These are phyloP conservation scores for Microdochium bolleyi DNA, from an alignment of 2,329 filamentous ascomycete genomes.

Conservation along the genomic window DNA sequence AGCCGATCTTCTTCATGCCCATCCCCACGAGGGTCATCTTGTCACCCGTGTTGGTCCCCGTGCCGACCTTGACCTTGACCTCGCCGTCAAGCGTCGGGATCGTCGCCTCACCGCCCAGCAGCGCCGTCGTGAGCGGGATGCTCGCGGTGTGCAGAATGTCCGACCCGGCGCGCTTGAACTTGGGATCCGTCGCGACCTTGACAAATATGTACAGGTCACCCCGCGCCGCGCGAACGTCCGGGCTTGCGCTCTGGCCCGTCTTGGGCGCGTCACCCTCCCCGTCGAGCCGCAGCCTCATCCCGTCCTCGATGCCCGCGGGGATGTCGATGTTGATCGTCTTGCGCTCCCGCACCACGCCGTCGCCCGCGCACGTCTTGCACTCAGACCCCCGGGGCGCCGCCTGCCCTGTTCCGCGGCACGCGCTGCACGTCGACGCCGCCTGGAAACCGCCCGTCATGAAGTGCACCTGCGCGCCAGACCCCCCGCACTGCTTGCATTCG, in stretches of 20 bases:
- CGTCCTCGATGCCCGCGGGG: conserved; percentile 90
- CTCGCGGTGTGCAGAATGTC: conserved; percentile 90
- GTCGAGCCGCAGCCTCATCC: conserved; percentile 80
- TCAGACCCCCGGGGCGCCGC: conserved; percentile 72
- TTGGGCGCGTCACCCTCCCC: conserved; percentile 82
- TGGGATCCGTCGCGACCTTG: conserved; percentile 78
- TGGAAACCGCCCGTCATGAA: conserved; percentile 92
- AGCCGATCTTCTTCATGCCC: conserved; percentile 84
- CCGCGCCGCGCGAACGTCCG: conserved; percentile 56
- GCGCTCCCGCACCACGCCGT: conserved; percentile 75
- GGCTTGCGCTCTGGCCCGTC: conserved; percentile 60
- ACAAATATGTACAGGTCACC: conserved; percentile 92
- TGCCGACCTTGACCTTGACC: conserved; percentile 83
- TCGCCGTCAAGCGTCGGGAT: conserved; percentile 87
- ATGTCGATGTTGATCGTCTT: conserved; percentile 87
- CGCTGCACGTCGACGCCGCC: conserved; percentile 81
- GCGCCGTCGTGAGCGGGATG: conserved; percentile 85
- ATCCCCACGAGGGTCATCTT: conserved; percentile 80
- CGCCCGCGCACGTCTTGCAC: conserved; percentile 71
- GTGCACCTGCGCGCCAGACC: conserved; percentile 79
- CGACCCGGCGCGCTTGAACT: conserved; percentile 80
- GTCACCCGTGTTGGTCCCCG: conserved; percentile 88
- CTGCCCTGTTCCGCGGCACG: conserved; percentile 73
- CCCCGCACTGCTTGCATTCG: conserved; percentile 73
- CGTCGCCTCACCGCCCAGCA: conserved; percentile 82